These are phyloP conservation scores for Linaria vulgaris DNA, from an alignment of 257 asterid genomes.

Conservation along the genomic window DNA sequence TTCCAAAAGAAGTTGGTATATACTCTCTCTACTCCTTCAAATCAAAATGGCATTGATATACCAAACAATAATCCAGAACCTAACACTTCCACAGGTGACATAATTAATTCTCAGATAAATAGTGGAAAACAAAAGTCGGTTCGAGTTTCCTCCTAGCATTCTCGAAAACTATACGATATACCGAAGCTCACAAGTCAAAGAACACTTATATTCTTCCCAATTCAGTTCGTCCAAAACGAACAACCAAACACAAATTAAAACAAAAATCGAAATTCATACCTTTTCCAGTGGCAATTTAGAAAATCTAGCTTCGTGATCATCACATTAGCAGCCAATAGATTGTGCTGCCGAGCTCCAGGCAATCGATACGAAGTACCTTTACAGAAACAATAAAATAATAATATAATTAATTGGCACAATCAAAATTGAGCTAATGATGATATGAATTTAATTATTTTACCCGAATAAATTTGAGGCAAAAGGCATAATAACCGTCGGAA, in stretches of 20 bases:
- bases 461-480: constrained; percentile 42
- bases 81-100: too few species aligned
- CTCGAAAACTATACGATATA: too few species aligned
- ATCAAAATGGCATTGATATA: too few species aligned
- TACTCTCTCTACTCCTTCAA: too few species aligned
- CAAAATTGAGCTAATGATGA: background rate
- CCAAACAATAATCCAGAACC: too few species aligned
- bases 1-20: too few species aligned
- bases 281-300: too few species aligned
- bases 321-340: constrained; percentile 26
- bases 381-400: constrained; percentile 1
- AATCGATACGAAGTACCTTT: constrained; percentile 29
- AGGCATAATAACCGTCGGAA: constrained; percentile 34
- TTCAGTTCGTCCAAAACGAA: too few species aligned
- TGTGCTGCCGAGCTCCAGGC: constrained; percentile 28
- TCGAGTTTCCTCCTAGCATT: too few species aligned
- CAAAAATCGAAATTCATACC: constrained; percentile 39
- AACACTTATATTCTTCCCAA: constrained; percentile 4
- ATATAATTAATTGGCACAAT: background rate
- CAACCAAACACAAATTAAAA: background rate
- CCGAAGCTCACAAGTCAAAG: background rate
- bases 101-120: too few species aligned
- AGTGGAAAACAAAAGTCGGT: too few species aligned
- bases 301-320: too few species aligned
- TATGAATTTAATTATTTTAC: constrained; percentile 25